phyloP scores from a whole-genome alignment of 768 basidiomycete genomes.

The Nidularia sp. region DNA sequence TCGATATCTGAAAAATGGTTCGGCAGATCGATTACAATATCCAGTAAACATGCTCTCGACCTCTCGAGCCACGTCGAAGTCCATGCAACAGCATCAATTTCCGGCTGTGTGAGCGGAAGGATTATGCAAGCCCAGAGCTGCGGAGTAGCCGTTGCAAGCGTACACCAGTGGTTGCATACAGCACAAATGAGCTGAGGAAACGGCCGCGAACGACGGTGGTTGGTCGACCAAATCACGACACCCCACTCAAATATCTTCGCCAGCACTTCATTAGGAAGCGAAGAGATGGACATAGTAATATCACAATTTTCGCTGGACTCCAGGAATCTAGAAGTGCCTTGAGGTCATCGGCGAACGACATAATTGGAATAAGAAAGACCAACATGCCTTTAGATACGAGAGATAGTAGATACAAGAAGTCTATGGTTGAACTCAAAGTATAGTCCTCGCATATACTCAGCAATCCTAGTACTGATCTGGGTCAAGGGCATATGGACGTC shows the following conservation, averaged over 20 bases:
- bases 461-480: too few species aligned
- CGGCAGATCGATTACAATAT: not conserved
- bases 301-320: too few species aligned
- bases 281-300: not conserved
- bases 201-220: not conserved
- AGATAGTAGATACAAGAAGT: too few species aligned
- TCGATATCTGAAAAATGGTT: too few species aligned
- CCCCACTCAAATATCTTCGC: not conserved
- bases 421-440: too few species aligned
- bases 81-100: not conserved
- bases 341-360: too few species aligned
- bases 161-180: not conserved
- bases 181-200: not conserved
- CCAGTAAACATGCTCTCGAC: not conserved
- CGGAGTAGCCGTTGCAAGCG: not conserved
- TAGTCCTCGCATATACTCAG: too few species aligned
- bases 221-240: not conserved
- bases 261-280: not conserved
- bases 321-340: too few species aligned
- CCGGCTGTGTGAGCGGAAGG: not conserved
- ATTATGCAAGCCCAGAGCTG: not conserved
- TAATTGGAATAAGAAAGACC: too few species aligned
- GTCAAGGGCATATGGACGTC: too few species aligned
- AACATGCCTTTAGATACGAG: too few species aligned
- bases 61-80: not conserved